Evolutionary conservation across 1,139 yeast genomes (phyloP), one percentile per base, ranked within the genome.

Genomic region (Hanseniaspora gamundiae): DNA sequence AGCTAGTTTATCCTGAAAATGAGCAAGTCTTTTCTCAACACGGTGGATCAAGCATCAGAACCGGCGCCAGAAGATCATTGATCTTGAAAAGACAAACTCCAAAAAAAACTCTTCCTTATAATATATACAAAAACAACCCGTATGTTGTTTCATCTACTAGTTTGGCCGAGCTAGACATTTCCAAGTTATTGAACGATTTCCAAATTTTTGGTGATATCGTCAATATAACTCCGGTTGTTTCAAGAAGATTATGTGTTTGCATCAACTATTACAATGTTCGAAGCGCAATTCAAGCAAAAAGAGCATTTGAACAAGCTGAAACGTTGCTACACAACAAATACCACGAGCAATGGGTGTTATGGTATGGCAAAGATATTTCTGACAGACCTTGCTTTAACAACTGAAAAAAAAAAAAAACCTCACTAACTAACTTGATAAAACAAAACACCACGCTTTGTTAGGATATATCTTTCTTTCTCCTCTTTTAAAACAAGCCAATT

Each of bases 301-400:
- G 62, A 35, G 71, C 70, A 39, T 68, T 65, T 50, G 67, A 66
- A 20, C 48, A 55, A 17, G 40, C 52, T 5, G 42, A 45, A 4
- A 64, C 74, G 2, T 51, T 49, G n/a, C 52, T 80, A 49, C 54
- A 65, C 44, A 52, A 52, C n/a, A 74, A 70, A 51, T 83, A 78
- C 43, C 49, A 48, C 53, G 59, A 59, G 8, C 72, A 65, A 7
- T 84, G 94, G 93, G 60, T 67, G 10, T 62, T 80, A 2, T 71
- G 77, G 73, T 84, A 75, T 54, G 86, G 83, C 0, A 71, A 70
- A 43, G 94, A 84, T 57, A 73, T 76, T 1, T 69, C 85, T 6
- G 91, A 81, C 50, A 67, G 65, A 48, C 77, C 73, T 4, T 70
- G 75, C 49, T 50, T 60, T 30, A 54, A 51, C 30, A 41, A 57